Evolutionary conservation across 2,329 filamentous ascomycete genomes (phyloP).

Genomic region (Exophiala aquamarina): DNA sequence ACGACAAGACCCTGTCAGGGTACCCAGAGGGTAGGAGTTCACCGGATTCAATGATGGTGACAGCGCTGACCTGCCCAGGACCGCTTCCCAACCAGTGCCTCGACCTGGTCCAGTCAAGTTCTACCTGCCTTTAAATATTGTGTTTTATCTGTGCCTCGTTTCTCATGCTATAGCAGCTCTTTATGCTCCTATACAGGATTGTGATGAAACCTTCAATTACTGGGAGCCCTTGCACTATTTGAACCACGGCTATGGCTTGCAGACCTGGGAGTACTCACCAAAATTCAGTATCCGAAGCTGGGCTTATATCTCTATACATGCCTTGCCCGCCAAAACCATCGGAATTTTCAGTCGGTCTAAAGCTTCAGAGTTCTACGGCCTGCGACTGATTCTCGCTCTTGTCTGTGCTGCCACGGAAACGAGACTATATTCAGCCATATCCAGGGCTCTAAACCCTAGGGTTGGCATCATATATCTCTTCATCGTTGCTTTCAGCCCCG

Average conservation of each 20-base stretch:
- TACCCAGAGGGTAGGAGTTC: constrained; percentile 11
- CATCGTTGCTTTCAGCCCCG: constrained; percentile 74
- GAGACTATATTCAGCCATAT: constrained; percentile 74
- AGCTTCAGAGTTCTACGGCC: constrained; percentile 75
- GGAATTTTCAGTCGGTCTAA: constrained; percentile 55
- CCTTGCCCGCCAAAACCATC: constrained; percentile 66
- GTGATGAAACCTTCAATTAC: constrained; percentile 98
- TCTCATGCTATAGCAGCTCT: constrained; percentile 74
- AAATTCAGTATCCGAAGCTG: constrained; percentile 94
- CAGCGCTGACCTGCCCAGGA: constrained; percentile 4
- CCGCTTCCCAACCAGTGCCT: constrained; percentile 38
- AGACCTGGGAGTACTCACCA: constrained; percentile 99
- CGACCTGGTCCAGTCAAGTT: constrained; percentile 46
- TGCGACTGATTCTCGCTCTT: constrained; percentile 73
- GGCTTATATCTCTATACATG: constrained; percentile 83
- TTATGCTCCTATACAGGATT: constrained; percentile 92
- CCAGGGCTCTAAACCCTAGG: constrained; percentile 72
- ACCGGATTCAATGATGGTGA: not conserved
- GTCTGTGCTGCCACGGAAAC: constrained; percentile 80
- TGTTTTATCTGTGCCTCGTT: constrained; percentile 76
- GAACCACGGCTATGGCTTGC: constrained; percentile 84
- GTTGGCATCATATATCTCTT: constrained; percentile 84
- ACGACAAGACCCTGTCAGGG: constrained; percentile 9
- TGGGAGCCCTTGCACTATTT: constrained; percentile 98
- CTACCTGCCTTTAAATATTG: constrained; percentile 68